These are phyloP conservation scores for Pugionium cornutum DNA, from an alignment of 345 rosid species.

Conservation along the genomic window DNA sequence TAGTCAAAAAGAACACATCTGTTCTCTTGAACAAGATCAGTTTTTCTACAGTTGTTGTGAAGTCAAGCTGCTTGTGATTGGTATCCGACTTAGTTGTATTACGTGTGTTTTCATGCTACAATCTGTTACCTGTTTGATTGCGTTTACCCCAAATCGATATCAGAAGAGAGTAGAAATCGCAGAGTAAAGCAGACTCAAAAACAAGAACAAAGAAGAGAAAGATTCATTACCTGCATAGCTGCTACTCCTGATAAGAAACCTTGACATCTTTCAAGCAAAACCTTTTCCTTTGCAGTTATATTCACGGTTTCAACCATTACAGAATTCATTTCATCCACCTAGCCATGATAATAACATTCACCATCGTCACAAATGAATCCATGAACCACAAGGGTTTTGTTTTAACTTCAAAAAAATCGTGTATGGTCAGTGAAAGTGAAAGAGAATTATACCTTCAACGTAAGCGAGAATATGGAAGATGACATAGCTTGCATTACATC, in stretches of 20 bases:
- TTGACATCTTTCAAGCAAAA: conserved; percentile 75
- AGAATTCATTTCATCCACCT: conserved; percentile 83
- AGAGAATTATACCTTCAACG: conserved; percentile 57
- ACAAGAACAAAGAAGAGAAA: conserved; percentile 1
- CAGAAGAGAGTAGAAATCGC: conserved; percentile 14
- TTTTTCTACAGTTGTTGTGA: conserved; percentile 70
- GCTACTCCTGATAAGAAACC: conserved; percentile 68
- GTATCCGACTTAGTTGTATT: conserved; percentile 65
- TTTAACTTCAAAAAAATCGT: not conserved
- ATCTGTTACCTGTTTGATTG: conserved; percentile 63
- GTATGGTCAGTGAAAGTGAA: not conserved
- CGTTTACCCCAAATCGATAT: not conserved
- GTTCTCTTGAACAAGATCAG: conserved; percentile 50
- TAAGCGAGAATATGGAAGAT: conserved; percentile 65
- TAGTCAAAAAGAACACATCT: conserved; percentile 49
- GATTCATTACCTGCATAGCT: conserved; percentile 71
- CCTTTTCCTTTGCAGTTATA: conserved; percentile 70
- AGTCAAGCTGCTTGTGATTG: conserved; percentile 67
- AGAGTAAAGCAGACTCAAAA: not conserved
- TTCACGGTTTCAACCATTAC: conserved; percentile 66
- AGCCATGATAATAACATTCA: conserved; percentile 19
- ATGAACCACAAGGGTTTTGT: not conserved
- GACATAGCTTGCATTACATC: conserved; percentile 95
- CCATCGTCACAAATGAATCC: not conserved
- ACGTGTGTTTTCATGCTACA: conserved; percentile 95